Evolutionary conservation across 768 basidiomycete species (phyloP).

Genomic region (Plicaturopsis crispa): DNA sequence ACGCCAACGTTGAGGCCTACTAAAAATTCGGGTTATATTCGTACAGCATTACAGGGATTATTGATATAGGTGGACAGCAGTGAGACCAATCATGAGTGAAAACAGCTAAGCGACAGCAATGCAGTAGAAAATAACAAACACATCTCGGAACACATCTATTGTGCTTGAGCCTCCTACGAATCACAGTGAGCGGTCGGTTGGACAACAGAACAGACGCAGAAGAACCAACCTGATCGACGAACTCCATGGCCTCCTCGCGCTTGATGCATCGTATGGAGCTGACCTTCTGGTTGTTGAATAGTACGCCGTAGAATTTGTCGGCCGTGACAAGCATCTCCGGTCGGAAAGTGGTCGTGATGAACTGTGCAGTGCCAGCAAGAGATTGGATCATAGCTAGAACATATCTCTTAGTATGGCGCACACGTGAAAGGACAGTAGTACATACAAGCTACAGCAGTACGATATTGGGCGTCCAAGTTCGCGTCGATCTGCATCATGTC

Average conservation of each 20-base stretch:
- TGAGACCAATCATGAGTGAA: too few species aligned
- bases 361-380: constrained; percentile 81
- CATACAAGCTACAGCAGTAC: constrained; percentile 92
- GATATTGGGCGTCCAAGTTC: constrained; percentile 94
- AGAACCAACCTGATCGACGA: constrained; percentile 74
- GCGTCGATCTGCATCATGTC: constrained; percentile 83
- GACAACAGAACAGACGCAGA: neutral
- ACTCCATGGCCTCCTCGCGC: constrained; percentile 87
- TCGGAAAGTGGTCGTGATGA: constrained; percentile 97
- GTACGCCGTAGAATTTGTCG: constrained; percentile 95
- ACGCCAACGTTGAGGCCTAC: too few species aligned
- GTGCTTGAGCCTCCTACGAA: constrained; percentile 39
- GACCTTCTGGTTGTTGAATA: constrained; percentile 95
- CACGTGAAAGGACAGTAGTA: constrained; percentile 3
- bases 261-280: constrained; percentile 84
- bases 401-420: neutral
- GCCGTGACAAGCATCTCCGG: constrained; percentile 95
- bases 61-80: too few species aligned
- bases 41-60: too few species aligned
- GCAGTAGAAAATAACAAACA: too few species aligned
- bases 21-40: too few species aligned
- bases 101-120: too few species aligned
- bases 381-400: constrained; percentile 85
- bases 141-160: constrained; percentile 24
- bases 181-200: too few species aligned